Base-by-base conservation (phyloP, 345 rosid genomes). In the Physaria fendleri region DNA sequence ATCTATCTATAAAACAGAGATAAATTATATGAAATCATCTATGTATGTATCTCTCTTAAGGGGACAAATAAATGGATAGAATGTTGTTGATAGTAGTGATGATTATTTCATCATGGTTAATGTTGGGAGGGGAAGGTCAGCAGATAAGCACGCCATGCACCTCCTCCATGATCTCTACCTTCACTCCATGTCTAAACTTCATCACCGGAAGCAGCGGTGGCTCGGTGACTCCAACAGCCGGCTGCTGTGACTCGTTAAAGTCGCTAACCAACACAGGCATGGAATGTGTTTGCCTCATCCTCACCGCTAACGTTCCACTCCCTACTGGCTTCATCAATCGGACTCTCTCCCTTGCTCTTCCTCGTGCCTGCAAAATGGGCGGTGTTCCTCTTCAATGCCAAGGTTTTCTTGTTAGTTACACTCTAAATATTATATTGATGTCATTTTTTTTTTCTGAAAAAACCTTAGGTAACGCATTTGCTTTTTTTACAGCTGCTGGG, bases 81-180 rank as follows among this genome's bases (percentile, higher is more conserved):
- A n/a, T n/a, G 30, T 47, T 37, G 11, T 8, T 71, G 48, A 75
- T 51, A 32, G 15, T 47, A 52, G 5, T 75, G 58, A 45, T 78
- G 24, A 37, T 60, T n/a, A n/a, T n/a, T n/a, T n/a, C n/a, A 1
- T 37, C 75, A 20, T 41, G 78, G 62, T 66, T 77, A 8, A 78
- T 55, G 16, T 15, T 37, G 35, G 63, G 43, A 54, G 73, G 68
- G 20, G 62, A 62, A 1, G 87, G 88, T 25, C 96, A 92, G 70
- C 95, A 88, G 59, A 78, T 88, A 23, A 81, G 64, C 41, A 84
- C 95, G 6, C 90, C 96, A 4, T 88, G 98, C 82, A 82, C 89
- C 17, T 5, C 77, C 27, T 81, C 96, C 15, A 74, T 82, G 96
- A 75, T 88, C 72, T 54, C 84, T 32, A 82, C 56, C 62, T 92